phyloP scores from a whole-genome alignment of 768 basidiomycete genomes.

The Tricholoma hemisulphureum region DNA sequence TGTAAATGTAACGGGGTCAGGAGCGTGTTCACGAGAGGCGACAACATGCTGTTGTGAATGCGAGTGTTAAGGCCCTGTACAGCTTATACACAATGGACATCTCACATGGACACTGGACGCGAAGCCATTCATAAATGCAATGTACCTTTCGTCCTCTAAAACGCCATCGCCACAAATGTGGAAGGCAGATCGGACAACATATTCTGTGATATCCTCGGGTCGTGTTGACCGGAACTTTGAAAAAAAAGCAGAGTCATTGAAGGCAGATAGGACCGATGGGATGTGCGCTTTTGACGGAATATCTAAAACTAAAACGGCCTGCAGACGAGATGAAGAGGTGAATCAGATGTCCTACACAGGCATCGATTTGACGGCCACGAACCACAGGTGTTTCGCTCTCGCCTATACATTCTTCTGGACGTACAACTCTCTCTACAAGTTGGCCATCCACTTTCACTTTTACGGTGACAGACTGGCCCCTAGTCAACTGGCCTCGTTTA shows the following conservation, averaged over 20 bases:
- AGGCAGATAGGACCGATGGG: constrained; percentile 46
- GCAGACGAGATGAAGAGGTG: not conserved
- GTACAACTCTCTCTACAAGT: constrained; percentile 46
- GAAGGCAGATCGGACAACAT: constrained; percentile 54
- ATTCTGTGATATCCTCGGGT: constrained; percentile 38
- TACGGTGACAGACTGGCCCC: constrained; percentile 62
- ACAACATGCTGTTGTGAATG: constrained; percentile 62
- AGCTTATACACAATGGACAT: constrained; percentile 8
- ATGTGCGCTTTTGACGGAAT: constrained; percentile 63
- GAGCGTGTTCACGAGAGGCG: constrained; percentile 57
- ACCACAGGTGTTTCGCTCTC: constrained; percentile 52
- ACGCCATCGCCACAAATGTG: constrained; percentile 75
- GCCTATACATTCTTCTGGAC: constrained; percentile 59
- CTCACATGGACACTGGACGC: constrained; percentile 59
- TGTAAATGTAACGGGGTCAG: constrained; percentile 72
- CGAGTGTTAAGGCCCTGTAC: constrained; percentile 1
- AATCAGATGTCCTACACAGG: not conserved
- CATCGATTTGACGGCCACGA: not conserved
- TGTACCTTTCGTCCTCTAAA: constrained; percentile 66
- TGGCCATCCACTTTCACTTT: constrained; percentile 45
- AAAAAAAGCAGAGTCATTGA: constrained; percentile 47
- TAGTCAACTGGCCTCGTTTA: constrained; percentile 56
- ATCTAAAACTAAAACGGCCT: constrained; percentile 72
- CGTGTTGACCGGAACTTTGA: constrained; percentile 45
- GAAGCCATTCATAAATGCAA: constrained; percentile 70